Evolutionary conservation across 2,329 filamentous ascomycete species (phyloP), one percentile per base, ranked within the genome.

Genomic region (Blastomyces gilchristii): DNA sequence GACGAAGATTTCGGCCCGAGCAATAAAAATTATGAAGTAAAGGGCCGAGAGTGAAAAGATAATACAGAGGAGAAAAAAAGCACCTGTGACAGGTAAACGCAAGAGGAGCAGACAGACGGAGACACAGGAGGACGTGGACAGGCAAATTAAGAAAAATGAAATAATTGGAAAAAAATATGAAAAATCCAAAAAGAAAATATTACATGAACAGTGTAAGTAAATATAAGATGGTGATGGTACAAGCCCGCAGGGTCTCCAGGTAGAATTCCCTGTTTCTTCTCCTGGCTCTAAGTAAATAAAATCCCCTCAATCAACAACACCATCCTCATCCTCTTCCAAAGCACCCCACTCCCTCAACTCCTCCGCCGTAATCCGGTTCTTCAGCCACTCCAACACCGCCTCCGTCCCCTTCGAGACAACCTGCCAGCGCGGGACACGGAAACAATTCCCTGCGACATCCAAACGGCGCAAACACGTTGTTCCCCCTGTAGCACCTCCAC

Each of bases 361-460:
- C 50, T 74, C 71, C n/a, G 68, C 70, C 1, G 89, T 86, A 45
- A 96, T 87, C 62, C 88, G 83, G 37, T 90, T 88, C 65, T 89
- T 83, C 60, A 97, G 75, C 88, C 91, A 96, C 59, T 86, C 81
- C 67, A 97, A 77, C 0, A 91, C 87, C 2, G 90, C 88, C 69
- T 96, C 91, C 0, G 92, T 97, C 0, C 93, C 93, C 66, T 91
- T 89, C 65, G 93, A 89, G 58, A 97, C 77, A 7, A 96, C 83
- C 66, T 88, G 89, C 78, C 88, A 92, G 63, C 89, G 85, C 0
- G 93, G 93, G 41, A 97, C 91, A 41, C 90, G 83, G 76, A 97
- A 97, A 41, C 86, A 82, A 73, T 97, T 97, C 0, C 91, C 91
- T 37, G 84, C 84, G 3, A 96, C 88, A 58, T 96, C 88, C 11